Base-by-base conservation (phyloP, 305 asterid genomes). In the Lippia alba region DNA sequence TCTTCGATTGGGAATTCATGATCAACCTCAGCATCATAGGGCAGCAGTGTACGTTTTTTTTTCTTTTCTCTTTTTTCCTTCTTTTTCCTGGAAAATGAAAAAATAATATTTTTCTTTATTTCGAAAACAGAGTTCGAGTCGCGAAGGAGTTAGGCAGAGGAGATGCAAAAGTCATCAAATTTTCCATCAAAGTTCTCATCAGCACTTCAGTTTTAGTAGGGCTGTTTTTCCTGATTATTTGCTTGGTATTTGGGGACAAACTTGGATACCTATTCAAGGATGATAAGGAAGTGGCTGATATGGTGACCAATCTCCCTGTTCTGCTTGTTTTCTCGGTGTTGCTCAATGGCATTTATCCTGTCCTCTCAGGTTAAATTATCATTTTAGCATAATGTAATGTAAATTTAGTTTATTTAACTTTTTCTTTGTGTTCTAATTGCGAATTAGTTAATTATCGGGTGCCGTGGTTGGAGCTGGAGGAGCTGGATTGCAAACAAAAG, bases 381-480 rank as follows among this genome's bases (percentile, higher is more conserved):
- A 10, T 5, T 30, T 40, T 2, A 5, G 19, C 0, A 8, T 54
- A 24, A 24, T 24, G 30, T 24, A 24, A 24, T 24, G 30, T 24
- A 24, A 24, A 24, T 45, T 14, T 45, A 45, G 15, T 14, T 45
- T 45, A 45, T 10, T 45, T 45, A 36, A 36, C 11, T 11, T 0
- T 11, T 8, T 45, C n/a, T 2, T 8, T 4, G 2, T 9, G 3
- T n/a, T 6, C 16, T 0, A 44, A 44, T 44, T 10, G 8, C 46
- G 24, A 39, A 19, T 14, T 11, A 46, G 12, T 56, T 54, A 67
- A 41, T 6, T 66, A 57, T 33, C 79, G 89, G 96, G 97, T 6
- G 90, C 84, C 78, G 96, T 96, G 0, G 77, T 91, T 0, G 97
- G 97, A 70, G 92, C 96, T 17, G 97, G 97, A 39, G 97, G 97